phyloP scores from a whole-genome alignment of 1,284 basidiomycete genomes.

The Naganishia albida region DNA sequence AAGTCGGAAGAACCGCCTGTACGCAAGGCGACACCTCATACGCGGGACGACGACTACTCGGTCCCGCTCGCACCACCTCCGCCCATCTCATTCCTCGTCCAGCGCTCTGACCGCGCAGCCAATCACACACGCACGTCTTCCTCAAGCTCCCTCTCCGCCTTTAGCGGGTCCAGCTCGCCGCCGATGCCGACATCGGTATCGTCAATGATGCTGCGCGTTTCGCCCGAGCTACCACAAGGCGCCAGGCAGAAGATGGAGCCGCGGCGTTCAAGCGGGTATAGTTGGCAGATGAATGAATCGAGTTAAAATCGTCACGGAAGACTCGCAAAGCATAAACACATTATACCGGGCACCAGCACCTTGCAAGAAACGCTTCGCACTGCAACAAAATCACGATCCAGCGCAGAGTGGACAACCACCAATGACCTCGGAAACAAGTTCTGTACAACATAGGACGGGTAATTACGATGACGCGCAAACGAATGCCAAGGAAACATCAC shows the following conservation, averaged over 20 bases:
- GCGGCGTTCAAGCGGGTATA: slow-evolving; percentile 1
- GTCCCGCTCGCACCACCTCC: slow-evolving; percentile 77
- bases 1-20: slow-evolving; percentile 36
- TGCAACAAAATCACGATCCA: too few species aligned
- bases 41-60: slow-evolving; percentile 32
- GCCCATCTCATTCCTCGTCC: slow-evolving; percentile 77
- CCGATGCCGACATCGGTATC: slow-evolving; percentile 6
- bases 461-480: too few species aligned
- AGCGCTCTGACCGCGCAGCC: slow-evolving; percentile 54
- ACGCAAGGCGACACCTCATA: not conserved
- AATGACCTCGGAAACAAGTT: too few species aligned
- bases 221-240: not conserved
- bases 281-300: not conserved
- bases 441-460: too few species aligned
- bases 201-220: slow-evolving; percentile 2
- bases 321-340: too few species aligned
- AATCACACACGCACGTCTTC: slow-evolving; percentile 39
- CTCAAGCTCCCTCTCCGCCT: slow-evolving; percentile 42
- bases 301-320: too few species aligned
- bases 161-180: slow-evolving; percentile 25
- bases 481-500: too few species aligned
- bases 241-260: not conserved
- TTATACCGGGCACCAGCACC: too few species aligned
- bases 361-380: too few species aligned
- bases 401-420: too few species aligned